Evolutionary conservation across 139 green algal genomes (phyloP).

Genomic region (Chlamydomonas eustigma): DNA sequence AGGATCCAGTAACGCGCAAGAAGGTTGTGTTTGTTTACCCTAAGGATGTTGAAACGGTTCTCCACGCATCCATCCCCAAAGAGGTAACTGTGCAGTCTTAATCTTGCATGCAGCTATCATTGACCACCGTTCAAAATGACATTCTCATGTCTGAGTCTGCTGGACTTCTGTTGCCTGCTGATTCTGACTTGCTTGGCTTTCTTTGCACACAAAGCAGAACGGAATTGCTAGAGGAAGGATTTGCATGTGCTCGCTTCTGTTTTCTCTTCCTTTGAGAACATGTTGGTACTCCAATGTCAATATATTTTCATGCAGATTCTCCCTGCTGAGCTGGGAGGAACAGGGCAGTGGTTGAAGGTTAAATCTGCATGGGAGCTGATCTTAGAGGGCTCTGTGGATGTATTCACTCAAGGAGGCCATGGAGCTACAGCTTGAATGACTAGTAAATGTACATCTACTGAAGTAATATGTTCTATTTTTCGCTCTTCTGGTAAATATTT

Average conservation of each 20-base stretch:
- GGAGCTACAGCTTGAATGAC: too few species aligned
- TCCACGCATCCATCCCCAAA: neutral
- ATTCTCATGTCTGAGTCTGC: neutral
- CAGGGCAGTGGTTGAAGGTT: slow-evolving; percentile 14
- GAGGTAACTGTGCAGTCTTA: neutral
- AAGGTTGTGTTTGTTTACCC: slow-evolving; percentile 44
- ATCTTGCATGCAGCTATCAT: neutral
- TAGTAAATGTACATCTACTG: too few species aligned
- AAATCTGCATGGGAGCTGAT: slow-evolving; percentile 4
- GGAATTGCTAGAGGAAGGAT: neutral
- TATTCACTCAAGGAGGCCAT: too few species aligned
- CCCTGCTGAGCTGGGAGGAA: slow-evolving; percentile 17
- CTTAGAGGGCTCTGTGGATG: neutral
- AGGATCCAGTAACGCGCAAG: slow-evolving; percentile 40
- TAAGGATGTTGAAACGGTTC: slow-evolving; percentile 14
- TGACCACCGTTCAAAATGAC: neutral
- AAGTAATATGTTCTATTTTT: too few species aligned
- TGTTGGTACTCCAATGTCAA: neutral
- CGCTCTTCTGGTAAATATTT: too few species aligned
- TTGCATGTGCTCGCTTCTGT: neutral
- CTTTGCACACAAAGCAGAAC: neutral
- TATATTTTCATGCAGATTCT: slow-evolving; percentile 1
- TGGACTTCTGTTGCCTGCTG: neutral
- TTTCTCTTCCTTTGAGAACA: neutral
- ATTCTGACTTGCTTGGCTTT: neutral